Evolutionary conservation across 192 early-diverging fungal genomes (phyloP).

Genomic region (Funneliformis geosporum): DNA sequence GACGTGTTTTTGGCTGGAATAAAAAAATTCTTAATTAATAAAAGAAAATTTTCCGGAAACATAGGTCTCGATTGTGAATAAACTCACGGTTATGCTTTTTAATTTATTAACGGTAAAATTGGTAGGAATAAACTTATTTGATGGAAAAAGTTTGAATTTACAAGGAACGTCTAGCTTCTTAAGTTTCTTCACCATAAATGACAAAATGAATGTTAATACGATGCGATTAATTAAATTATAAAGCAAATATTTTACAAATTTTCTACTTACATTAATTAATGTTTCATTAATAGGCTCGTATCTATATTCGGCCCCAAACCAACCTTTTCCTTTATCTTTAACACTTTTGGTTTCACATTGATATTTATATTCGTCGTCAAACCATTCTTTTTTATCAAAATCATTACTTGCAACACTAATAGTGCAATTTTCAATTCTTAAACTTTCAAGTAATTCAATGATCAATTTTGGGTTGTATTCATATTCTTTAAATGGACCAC

Average conservation of each 20-base stretch:
- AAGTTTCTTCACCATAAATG: neutral
- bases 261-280: too few species aligned
- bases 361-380: constrained; percentile 77
- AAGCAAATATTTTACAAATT: neutral
- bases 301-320: neutral
- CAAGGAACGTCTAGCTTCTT: constrained; percentile 47
- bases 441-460: constrained; percentile 52
- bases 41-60: too few species aligned
- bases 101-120: constrained; percentile 68
- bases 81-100: constrained; percentile 25
- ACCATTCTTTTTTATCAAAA: constrained; percentile 68
- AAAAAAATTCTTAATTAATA: neutral
- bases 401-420: constrained; percentile 6
- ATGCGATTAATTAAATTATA: neutral
- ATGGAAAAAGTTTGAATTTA: constrained; percentile 65
- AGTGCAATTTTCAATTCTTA: neutral
- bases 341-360: constrained; percentile 50
- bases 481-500: constrained; percentile 62
- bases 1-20: constrained; percentile 35
- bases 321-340: constrained; percentile 35
- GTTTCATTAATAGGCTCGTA: too few species aligned
- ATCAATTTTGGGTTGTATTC: constrained; percentile 65
- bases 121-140: constrained; percentile 85
- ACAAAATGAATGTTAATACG: too few species aligned
- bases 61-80: neutral